phyloP scores from a whole-genome alignment of 176 grass and related monocot species.

The Avena sativa region DNA sequence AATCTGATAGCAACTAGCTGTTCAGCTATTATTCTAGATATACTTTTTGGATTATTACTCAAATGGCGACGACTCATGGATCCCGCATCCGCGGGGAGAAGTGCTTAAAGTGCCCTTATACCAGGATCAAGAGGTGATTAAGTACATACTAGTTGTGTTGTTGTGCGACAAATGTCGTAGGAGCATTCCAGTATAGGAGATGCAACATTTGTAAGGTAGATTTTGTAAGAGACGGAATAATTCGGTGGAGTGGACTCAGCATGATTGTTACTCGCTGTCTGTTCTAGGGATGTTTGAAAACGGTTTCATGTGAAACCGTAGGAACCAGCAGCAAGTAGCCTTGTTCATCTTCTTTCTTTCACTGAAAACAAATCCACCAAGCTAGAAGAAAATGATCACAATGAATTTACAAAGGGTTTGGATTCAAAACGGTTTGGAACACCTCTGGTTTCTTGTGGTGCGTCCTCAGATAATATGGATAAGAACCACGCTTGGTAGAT shows the following conservation, averaged over 20 bases:
- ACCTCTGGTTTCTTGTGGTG: too few species aligned
- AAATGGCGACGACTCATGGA: constrained; percentile 17
- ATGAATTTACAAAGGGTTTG: too few species aligned
- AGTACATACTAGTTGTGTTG: background rate
- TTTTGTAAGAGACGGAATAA: background rate
- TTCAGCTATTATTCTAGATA: background rate
- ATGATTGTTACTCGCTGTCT: background rate
- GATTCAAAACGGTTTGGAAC: too few species aligned
- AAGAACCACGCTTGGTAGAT: too few species aligned
- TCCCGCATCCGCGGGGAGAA: background rate
- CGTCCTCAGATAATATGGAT: too few species aligned
- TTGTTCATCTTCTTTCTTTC: too few species aligned
- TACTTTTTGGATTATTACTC: constrained; percentile 11
- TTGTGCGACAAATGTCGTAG: background rate
- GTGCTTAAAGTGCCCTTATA: constrained; percentile 4
- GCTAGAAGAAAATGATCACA: too few species aligned
- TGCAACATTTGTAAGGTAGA: constrained; percentile 18
- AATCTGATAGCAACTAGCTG: constrained; percentile 24
- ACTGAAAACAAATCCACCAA: too few species aligned
- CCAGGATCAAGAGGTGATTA: background rate
- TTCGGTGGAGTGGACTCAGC: background rate
- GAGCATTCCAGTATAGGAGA: background rate
- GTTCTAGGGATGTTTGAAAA: background rate
- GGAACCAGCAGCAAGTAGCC: too few species aligned
- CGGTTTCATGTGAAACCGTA: too few species aligned